phyloP scores from a whole-genome alignment of 306 rosid genomes.

The Gastrolobium bilobum region DNA sequence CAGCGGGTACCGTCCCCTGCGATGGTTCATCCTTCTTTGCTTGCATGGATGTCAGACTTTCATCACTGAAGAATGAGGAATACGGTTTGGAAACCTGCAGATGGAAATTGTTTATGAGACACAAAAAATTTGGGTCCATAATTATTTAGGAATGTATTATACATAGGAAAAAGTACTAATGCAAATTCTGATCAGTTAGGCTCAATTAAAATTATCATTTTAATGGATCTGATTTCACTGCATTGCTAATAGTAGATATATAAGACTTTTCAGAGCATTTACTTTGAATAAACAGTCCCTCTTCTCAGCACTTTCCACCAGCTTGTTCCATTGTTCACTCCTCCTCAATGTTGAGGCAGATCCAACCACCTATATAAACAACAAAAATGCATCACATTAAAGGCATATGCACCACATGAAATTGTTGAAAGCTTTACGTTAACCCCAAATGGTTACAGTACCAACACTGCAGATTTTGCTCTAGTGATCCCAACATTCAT shows the following conservation, averaged over 20 bases:
- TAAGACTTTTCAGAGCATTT: conserved; percentile 42
- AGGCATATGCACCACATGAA: conserved; percentile 36
- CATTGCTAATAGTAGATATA: conserved; percentile 26
- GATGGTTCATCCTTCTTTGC: conserved; percentile 30
- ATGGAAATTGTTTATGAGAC: conserved; percentile 3
- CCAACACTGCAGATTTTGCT: conserved; percentile 94
- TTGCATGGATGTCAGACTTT: conserved; percentile 65
- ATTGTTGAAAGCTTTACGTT: conserved; percentile 25
- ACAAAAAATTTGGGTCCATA: not conserved
- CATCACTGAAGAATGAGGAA: conserved; percentile 74
- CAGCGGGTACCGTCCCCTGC: not conserved
- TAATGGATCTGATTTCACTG: conserved; percentile 11
- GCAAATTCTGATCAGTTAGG: conserved; percentile 13
- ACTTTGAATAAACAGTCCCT: conserved; percentile 73
- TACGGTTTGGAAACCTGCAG: conserved; percentile 83
- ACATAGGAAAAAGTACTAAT: not conserved
- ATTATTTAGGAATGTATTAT: not conserved
- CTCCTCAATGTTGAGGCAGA: conserved; percentile 85
- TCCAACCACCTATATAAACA: conserved; percentile 78
- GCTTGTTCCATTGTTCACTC: conserved; percentile 79
- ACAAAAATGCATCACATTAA: conserved; percentile 31
- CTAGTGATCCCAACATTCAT: conserved; percentile 97
- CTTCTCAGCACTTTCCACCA: conserved; percentile 83
- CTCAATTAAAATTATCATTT: conserved; percentile 19
- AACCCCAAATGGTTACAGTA: conserved; percentile 50